A percentile compares a stretch with the other conserved stretches of the same genome.
Evolutionary conservation across 225 moss, liverwort and hornwort species (phyloP).

Genomic region (Sphagnum tenellum): DNA sequence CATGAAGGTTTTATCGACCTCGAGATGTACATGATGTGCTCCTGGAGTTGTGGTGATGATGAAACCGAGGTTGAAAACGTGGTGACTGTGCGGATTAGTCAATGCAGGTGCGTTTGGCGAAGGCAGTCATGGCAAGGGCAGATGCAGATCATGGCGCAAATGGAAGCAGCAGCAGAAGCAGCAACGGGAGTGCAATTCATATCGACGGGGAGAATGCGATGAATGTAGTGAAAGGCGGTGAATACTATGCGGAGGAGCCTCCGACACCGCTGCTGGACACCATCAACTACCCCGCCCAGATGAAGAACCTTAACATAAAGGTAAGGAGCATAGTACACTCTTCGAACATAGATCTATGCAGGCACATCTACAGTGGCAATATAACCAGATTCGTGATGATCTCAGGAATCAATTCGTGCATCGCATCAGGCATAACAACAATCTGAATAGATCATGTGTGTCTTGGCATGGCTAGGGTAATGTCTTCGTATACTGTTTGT

Average conservation of each 20-base stretch:
- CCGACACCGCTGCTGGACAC: constrained; percentile 15
- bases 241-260: constrained; percentile 11
- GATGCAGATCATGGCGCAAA: too few relatives aligned
- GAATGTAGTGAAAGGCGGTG: constrained; percentile 1
- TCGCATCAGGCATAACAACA: neutral
- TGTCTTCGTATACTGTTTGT: neutral
- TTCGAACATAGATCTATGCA: neutral
- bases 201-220: too few relatives aligned
- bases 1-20: too few relatives aligned
- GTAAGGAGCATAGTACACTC: neutral
- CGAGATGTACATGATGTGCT: too few relatives aligned
- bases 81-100: too few relatives aligned
- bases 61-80: too few relatives aligned
- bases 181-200: too few relatives aligned
- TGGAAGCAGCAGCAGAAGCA: too few relatives aligned
- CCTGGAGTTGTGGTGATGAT: too few relatives aligned
- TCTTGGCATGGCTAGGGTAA: neutral
- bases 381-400: neutral
- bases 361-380: neutral
- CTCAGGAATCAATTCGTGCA: neutral
- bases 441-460: neutral
- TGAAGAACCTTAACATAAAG: constrained; percentile 8
- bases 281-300: constrained; percentile 7
- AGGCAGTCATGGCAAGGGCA: too few relatives aligned
- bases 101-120: too few relatives aligned